Evolutionary conservation across 768 basidiomycete species (phyloP), one percentile per base, ranked within the genome.

Genomic region (Xanthoconium stramineum): DNA sequence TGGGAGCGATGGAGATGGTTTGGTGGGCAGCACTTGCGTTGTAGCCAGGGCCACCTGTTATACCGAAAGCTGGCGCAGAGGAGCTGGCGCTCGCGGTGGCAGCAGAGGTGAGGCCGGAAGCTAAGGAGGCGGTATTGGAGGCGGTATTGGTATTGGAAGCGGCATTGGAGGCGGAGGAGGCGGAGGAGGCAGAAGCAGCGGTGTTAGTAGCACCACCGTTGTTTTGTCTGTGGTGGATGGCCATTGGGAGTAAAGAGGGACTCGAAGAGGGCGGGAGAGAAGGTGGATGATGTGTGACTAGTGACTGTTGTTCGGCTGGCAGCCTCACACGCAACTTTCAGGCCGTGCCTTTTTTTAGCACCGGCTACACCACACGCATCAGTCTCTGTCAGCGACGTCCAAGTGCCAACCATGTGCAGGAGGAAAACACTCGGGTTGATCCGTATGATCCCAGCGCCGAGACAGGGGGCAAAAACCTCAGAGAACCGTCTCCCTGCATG

Each of bases 271-370:
- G 29, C 11, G 35, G 45, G 36, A 33, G 46, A 32, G 42, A 38
- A 40, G n/a, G 13, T 39, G 1, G 43, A 20, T 19, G 43, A 13
- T 17, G 24, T 24, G 24, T 24, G 24, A 24, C 24, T 24, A n/a
- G n/a, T n/a, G n/a, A n/a, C 4, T 24, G 24, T 35, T 35, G 19
- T 46, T 46, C 29, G 47, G 50, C 47, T 56, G 59, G 36, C 56
- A 47, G 50, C 56, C 42, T 60, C 65, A 56, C 65, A 61, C 55
- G 52, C 44, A n/a, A 35, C 33, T 35, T 35, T 35, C 24, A 42
- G 30, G 39, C 39, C 44, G 38, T 28, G 37, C 6, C 54, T 40
- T 62, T 62, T 69, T 67, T 59, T 59, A 29, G 52, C 5, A 95
- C 37, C 37, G 37, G 13, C 37, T 24, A 24, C 24, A 4, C 24